Conservation (phyloP, 352 stramenopile species). For the Pythium rhizo-oryzae region DNA sequence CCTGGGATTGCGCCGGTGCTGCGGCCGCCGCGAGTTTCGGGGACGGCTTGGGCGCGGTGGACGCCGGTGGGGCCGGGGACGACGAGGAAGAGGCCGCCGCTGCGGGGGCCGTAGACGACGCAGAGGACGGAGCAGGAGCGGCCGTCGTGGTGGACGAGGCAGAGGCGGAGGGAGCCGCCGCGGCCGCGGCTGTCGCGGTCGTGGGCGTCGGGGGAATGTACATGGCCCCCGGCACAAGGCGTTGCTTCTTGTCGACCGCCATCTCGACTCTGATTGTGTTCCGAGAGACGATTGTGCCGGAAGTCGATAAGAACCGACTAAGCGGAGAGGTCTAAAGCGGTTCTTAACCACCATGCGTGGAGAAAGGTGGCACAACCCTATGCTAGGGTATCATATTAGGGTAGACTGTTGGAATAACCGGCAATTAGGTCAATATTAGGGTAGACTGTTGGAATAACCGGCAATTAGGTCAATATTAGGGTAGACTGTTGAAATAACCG, state of each 20-base stretch:
- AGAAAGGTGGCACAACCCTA: too few relatives aligned
- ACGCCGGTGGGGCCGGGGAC: not conserved
- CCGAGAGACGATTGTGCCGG: not conserved
- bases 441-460: too few relatives aligned
- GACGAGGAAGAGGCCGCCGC: not conserved
- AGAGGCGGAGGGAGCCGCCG: not conserved
- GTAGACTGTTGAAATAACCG: too few relatives aligned
- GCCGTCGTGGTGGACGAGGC: constrained; percentile 14
- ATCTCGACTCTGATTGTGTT: constrained; percentile 15
- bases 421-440: too few relatives aligned
- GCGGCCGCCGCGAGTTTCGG: constrained; percentile 35
- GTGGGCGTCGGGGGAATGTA: constrained; percentile 42
- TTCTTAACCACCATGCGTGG: too few relatives aligned
- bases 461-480: too few relatives aligned
- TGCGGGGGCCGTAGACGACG: constrained; percentile 11
- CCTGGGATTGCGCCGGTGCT: constrained; percentile 31
- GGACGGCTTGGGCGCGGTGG: not conserved
- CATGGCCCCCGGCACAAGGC: constrained; percentile 45
- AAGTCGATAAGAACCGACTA: not conserved
- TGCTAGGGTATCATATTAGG: too few relatives aligned
- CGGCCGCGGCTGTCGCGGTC: not conserved
- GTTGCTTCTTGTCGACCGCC: constrained; percentile 47
- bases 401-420: too few relatives aligned
- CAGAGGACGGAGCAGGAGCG: not conserved
- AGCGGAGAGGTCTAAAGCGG: not conserved